Base-by-base conservation (phyloP, 352 stramenopile species). In the Salisapilia sapeloensis region DNA sequence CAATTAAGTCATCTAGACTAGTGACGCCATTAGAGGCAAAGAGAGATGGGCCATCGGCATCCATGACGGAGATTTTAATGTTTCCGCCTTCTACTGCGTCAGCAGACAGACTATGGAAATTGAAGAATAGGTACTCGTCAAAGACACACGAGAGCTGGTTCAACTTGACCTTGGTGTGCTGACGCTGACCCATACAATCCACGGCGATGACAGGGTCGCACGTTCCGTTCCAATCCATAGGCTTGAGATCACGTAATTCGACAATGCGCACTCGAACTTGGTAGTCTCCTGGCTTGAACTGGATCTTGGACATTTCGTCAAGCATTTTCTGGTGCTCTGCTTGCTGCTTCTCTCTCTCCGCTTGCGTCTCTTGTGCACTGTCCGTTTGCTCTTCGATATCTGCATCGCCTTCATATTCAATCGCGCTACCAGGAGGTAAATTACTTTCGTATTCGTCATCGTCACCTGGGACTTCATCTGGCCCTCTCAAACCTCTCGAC, bases 121-220 rank as follows among this genome's bases (percentile, higher is more conserved):
- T 78, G 47, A 96, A 92, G 35, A 86, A 86, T 16, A 94, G 55
- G 11, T 69, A 65, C 41, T 95, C 77, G 46, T 96, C 85, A 54
- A 93, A 94, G 2, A 95, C 74, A 24, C 62, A 85, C 17, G 61
- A 86, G 9, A 83, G 53, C 32, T 82, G 64, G 40, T 92, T 74
- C 41, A 82, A 56, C 57, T 91, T 77, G 36, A 90, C 60, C 26
- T 67, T 50, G 6, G 67, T 90, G 36, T 91, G 57, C 33, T 89
- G 63, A 6, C 65, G 63, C 33, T 91, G 70, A 3, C 61, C 67
- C 24, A 93, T 56, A 25, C 75, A 85, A 42, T 87, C 75, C 11
- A 92, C 66, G 11, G 71, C 67, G 4, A 93, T 56, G 12, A 95
- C 78, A 4, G 85, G 85, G 40, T 96, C 85, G 29, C 66, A 87